These are phyloP conservation scores for Penicillium sp. DNA, from an alignment of 2,329 filamentous ascomycete species.

Conservation along the genomic window DNA sequence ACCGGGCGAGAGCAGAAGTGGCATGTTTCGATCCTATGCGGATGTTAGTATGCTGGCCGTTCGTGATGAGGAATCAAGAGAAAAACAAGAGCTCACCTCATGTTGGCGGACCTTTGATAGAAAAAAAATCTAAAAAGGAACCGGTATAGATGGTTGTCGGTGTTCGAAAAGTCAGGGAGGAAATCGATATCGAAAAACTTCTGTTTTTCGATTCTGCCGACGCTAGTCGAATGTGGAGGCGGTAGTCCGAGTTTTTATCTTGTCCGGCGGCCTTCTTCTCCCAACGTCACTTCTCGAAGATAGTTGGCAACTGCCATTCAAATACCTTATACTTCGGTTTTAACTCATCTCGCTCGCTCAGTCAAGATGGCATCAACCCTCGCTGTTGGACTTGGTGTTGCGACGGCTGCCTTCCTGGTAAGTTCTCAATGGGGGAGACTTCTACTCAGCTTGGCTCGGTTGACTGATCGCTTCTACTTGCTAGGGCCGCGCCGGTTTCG, in stretches of 20 bases:
- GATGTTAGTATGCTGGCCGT: not conserved
- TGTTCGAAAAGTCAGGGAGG: constrained; percentile 23
- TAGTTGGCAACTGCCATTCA: constrained; percentile 17
- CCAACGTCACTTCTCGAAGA: constrained; percentile 21
- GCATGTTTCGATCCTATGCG: constrained; percentile 61
- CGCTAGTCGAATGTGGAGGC: constrained; percentile 41
- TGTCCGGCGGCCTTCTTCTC: constrained; percentile 24
- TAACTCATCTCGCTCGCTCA: not conserved
- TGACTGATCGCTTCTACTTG: constrained; percentile 24
- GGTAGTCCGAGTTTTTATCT: constrained; percentile 45
- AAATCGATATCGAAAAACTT: constrained; percentile 28
- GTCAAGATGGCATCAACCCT: constrained; percentile 49
- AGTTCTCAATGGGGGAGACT: constrained; percentile 35
- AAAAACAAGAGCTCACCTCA: constrained; percentile 26
- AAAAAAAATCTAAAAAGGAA: not conserved
- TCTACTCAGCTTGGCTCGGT: not conserved
- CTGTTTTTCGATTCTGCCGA: constrained; percentile 31
- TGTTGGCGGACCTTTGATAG: constrained; percentile 18
- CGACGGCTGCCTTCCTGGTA: constrained; percentile 77
- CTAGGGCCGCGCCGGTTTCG: constrained; percentile 88
- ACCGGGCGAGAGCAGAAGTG: constrained; percentile 71
- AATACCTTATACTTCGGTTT: not conserved
- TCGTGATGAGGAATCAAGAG: not conserved
- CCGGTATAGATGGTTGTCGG: constrained; percentile 10
- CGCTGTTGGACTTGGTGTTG: constrained; percentile 52